Percentiles rank a stretch among this genome's conserved stretches.
Evolutionary conservation across 78 protist species (phyloP).

Genomic region (Dictyostelium purpureum): DNA sequence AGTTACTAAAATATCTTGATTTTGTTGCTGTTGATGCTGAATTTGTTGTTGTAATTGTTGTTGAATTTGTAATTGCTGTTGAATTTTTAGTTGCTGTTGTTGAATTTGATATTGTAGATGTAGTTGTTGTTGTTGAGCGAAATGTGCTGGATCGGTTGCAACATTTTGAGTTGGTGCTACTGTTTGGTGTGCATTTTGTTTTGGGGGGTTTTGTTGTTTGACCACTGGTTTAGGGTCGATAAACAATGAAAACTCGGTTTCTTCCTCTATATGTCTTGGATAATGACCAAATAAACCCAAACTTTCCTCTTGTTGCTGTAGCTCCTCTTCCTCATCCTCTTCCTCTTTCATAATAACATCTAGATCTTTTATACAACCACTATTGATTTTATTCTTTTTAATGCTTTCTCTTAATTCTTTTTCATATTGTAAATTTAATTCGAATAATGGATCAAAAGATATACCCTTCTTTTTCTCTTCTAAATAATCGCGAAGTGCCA

Average conservation of each 20-base stretch:
- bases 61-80: neutral
- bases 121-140: neutral
- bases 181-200: neutral
- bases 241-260: constrained; percentile 12
- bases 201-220: neutral
- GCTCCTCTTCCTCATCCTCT: neutral
- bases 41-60: neutral
- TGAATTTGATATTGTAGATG: neutral
- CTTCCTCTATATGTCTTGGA: constrained; percentile 14
- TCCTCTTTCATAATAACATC: neutral
- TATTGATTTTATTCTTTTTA: neutral
- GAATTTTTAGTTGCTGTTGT: neutral
- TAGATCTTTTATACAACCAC: neutral
- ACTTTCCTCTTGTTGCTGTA: neutral
- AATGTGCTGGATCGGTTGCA: no score
- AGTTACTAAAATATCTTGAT: no score
- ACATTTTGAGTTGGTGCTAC: neutral
- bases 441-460: neutral
- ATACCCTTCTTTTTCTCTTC: neutral
- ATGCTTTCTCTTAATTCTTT: neutral
- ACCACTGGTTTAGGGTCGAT: constrained; percentile 10
- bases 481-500: neutral
- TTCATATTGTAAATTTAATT: neutral
- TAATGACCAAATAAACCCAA: constrained; percentile 2
- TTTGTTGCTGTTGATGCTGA: neutral